phyloP scores from a whole-genome alignment of 352 stramenopile genomes.

The Globisporangium nodosum region DNA sequence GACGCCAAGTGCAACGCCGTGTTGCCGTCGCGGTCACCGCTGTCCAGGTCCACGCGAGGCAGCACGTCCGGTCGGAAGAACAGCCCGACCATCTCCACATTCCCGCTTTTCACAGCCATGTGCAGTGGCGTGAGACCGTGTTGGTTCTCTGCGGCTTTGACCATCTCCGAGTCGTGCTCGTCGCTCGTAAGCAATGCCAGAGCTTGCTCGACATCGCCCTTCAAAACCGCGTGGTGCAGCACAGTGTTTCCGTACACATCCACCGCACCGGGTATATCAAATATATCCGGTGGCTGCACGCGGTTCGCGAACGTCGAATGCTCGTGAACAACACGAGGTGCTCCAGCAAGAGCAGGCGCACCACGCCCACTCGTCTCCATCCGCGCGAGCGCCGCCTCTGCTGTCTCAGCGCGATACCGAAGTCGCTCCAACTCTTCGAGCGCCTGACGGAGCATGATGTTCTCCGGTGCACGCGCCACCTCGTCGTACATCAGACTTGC shows the following conservation, averaged over 20 bases:
- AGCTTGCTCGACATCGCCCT: slow-evolving; percentile 36
- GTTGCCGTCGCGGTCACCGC: slow-evolving; percentile 65
- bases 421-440: slow-evolving; percentile 50
- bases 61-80: slow-evolving; percentile 78
- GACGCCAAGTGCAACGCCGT: slow-evolving; percentile 59
- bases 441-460: slow-evolving; percentile 35
- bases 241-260: slow-evolving; percentile 54
- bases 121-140: slow-evolving; percentile 60
- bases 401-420: slow-evolving; percentile 48
- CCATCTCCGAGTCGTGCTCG: slow-evolving; percentile 32
- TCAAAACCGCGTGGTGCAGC: slow-evolving; percentile 42
- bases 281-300: background rate
- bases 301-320: background rate
- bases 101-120: slow-evolving; percentile 47
- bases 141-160: slow-evolving; percentile 50
- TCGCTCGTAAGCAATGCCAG: slow-evolving; percentile 43
- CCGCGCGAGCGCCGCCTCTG: slow-evolving; percentile 47
- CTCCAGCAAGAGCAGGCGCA: background rate
- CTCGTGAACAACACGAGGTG: background rate
- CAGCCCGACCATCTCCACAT: slow-evolving; percentile 58
- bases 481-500: slow-evolving; percentile 10
- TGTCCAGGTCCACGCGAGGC: slow-evolving; percentile 56
- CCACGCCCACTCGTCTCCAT: slow-evolving; percentile 9
- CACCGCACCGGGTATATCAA: slow-evolving; percentile 13
- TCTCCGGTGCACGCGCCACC: slow-evolving; percentile 15